phyloP scores from a whole-genome alignment of 2,329 filamentous ascomycete genomes.

The Penicillium sumatraense region DNA sequence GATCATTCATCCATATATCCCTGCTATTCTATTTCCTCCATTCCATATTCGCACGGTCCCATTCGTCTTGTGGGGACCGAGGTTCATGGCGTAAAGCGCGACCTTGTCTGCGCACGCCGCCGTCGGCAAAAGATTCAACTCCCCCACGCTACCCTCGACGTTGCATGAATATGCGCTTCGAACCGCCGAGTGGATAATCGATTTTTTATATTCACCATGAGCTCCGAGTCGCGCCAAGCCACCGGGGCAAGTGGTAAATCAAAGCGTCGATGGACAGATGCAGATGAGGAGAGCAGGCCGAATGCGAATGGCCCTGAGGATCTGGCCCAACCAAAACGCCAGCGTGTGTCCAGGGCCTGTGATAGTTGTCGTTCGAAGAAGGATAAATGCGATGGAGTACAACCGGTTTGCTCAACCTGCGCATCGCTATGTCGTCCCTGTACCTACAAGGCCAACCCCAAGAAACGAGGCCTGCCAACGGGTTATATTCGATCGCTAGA shows the following conservation, averaged over 20 bases:
- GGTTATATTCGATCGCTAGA: conserved; percentile 78
- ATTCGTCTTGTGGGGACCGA: conserved; percentile 7
- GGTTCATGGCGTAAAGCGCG: conserved; percentile 22
- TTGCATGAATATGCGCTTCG: conserved; percentile 35
- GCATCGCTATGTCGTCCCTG: conserved; percentile 66
- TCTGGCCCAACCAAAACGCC: conserved; percentile 57
- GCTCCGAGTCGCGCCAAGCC: conserved; percentile 37
- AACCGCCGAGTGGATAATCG: conserved; percentile 30
- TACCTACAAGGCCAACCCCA: conserved; percentile 73
- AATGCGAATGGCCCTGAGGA: conserved; percentile 33
- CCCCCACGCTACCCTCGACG: conserved; percentile 17
- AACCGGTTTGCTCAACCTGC: conserved; percentile 71
- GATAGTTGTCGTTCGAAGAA: conserved; percentile 70
- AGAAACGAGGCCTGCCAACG: conserved; percentile 79
- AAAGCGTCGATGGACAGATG: conserved; percentile 36
- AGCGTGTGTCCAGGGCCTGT: conserved; percentile 70
- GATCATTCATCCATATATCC: conserved; percentile 6
- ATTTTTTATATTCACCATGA: conserved; percentile 33
- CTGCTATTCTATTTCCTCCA: background rate
- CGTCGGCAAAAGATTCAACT: conserved; percentile 38
- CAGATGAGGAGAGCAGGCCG: conserved; percentile 35
- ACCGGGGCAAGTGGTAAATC: conserved; percentile 33
- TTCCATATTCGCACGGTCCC: conserved; percentile 2
- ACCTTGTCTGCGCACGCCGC: conserved; percentile 16
- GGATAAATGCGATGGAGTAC: conserved; percentile 73